A percentile compares a stretch with the other conserved stretches of the same genome.
Evolutionary conservation across 2,329 filamentous ascomycete genomes (phyloP).

Genomic region (Lecanicillium sp.): DNA sequence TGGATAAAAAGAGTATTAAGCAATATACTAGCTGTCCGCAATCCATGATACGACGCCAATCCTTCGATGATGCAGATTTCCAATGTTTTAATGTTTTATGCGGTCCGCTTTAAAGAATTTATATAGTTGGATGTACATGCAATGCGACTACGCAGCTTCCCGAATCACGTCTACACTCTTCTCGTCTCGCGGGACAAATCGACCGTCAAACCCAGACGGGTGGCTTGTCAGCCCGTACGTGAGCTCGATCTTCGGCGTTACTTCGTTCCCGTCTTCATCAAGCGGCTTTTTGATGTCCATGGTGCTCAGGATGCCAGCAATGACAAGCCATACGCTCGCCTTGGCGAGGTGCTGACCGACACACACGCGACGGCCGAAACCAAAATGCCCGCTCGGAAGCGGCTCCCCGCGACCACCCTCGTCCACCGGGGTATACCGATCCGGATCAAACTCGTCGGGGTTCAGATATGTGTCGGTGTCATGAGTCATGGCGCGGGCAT

Average conservation of each 20-base stretch:
- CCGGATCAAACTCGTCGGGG: slow-evolving; percentile 40
- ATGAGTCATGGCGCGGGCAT: slow-evolving; percentile 38
- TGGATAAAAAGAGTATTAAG: too few relatives aligned
- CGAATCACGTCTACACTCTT: slow-evolving; percentile 5
- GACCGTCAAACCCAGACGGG: slow-evolving; percentile 22
- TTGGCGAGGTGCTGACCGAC: slow-evolving; percentile 45
- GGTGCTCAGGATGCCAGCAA: slow-evolving; percentile 34
- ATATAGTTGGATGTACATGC: too few relatives aligned
- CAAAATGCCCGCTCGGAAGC: slow-evolving; percentile 41
- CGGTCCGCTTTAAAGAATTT: too few relatives aligned
- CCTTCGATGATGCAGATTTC: too few relatives aligned
- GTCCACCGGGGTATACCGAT: slow-evolving; percentile 32
- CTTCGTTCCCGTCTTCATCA: slow-evolving; percentile 29
- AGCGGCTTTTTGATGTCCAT: slow-evolving; percentile 28
- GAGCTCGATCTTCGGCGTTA: slow-evolving; percentile 24
- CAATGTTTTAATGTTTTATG: too few relatives aligned
- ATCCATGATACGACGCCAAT: too few relatives aligned
- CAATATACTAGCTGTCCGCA: too few relatives aligned
- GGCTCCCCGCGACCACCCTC: slow-evolving; percentile 39
- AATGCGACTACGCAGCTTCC: too few relatives aligned
- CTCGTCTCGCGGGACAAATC: slow-evolving; percentile 20
- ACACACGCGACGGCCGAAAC: slow-evolving; percentile 47
- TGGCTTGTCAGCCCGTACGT: slow-evolving; percentile 24
- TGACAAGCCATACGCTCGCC: slow-evolving; percentile 35
- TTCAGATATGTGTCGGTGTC: slow-evolving; percentile 35